phyloP scores from a whole-genome alignment of 345 rosid genomes.

The Capsella bursapastoris region DNA sequence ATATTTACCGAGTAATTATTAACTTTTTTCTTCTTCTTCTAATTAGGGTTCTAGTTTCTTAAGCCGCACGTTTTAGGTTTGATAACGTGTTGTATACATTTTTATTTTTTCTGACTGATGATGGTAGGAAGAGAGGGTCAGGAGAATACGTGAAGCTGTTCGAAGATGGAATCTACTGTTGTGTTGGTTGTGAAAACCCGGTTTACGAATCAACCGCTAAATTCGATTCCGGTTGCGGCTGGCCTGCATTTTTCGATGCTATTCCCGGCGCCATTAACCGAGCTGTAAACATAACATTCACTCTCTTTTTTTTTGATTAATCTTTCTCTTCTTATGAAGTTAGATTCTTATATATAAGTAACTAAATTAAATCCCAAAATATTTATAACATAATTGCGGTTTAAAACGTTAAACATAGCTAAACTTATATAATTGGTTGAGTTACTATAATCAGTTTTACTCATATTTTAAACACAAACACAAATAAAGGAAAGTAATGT shows the following conservation, averaged over 20 bases:
- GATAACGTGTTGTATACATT: neutral
- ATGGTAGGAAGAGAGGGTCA: constrained; percentile 60
- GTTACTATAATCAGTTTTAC: too few species aligned
- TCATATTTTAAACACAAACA: too few species aligned
- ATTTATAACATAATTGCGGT: too few species aligned
- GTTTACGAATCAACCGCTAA: constrained; percentile 74
- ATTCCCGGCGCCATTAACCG: constrained; percentile 79
- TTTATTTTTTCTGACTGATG: neutral
- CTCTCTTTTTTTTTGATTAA: neutral
- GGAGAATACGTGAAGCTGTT: constrained; percentile 71
- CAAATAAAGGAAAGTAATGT: too few species aligned
- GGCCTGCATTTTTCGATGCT: constrained; percentile 86
- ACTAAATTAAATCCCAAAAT: too few species aligned
- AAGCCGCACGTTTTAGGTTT: neutral
- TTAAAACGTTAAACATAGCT: too few species aligned
- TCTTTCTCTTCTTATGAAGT: too few species aligned
- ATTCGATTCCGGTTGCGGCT: constrained; percentile 77
- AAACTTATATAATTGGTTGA: too few species aligned
- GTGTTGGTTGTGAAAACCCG: constrained; percentile 81
- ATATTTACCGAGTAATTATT: constrained; percentile 64
- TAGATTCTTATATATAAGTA: too few species aligned
- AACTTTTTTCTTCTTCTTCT: neutral
- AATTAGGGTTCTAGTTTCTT: neutral
- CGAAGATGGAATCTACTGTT: constrained; percentile 66
- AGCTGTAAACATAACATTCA: constrained; percentile 41